Evolutionary conservation across 192 early-diverging fungal species (phyloP).

Genomic region (Nowakowskiella sp.): DNA sequence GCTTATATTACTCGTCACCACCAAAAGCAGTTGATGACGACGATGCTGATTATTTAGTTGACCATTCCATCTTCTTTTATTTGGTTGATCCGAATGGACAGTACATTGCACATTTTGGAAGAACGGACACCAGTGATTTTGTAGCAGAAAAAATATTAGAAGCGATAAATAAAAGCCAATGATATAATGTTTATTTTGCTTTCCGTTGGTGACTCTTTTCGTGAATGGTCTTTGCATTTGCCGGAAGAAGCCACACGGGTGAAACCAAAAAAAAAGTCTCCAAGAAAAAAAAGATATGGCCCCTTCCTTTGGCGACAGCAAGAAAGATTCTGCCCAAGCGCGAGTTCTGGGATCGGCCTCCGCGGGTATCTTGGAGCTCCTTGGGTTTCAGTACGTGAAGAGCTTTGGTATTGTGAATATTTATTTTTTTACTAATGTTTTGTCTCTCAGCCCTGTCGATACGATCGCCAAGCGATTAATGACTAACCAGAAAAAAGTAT

Average conservation of each 20-base stretch:
- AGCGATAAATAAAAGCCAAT: too few species aligned
- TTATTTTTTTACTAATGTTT: not conserved
- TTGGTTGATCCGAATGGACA: slow-evolving; percentile 84
- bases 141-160: slow-evolving; percentile 53
- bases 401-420: slow-evolving; percentile 69
- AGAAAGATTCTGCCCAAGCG: slow-evolving; percentile 76
- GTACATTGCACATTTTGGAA: slow-evolving; percentile 87
- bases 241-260: too few species aligned
- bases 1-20: slow-evolving; percentile 92
- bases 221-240: too few species aligned
- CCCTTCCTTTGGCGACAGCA: too few species aligned
- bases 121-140: slow-evolving; percentile 60
- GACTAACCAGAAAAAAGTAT: slow-evolving; percentile 80
- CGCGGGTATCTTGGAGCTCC: slow-evolving; percentile 89
- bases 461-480: slow-evolving; percentile 92
- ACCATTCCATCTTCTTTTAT: slow-evolving; percentile 98
- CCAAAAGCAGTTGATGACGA: slow-evolving; percentile 60
- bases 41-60: slow-evolving; percentile 91
- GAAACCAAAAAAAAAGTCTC: too few species aligned
- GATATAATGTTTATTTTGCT: too few species aligned
- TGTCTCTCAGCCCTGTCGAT: slow-evolving; percentile 53
- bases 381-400: slow-evolving; percentile 97
- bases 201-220: too few species aligned
- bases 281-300: too few species aligned
- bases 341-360: slow-evolving; percentile 83